Percentiles rank a stretch among this genome's conserved stretches.
Evolutionary conservation across 345 rosid species (phyloP).

Genomic region (Cardamine resedifolia): DNA sequence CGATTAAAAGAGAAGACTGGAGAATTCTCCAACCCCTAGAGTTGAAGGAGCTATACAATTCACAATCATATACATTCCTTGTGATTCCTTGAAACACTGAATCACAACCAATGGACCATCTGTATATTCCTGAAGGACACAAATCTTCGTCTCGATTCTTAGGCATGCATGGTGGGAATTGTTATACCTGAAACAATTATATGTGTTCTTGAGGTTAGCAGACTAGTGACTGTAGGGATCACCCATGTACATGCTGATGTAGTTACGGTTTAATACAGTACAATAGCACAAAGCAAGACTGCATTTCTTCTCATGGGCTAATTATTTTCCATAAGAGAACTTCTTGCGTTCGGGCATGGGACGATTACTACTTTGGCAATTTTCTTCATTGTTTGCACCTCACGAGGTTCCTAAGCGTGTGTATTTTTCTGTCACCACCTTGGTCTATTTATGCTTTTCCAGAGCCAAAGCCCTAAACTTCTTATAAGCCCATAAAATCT

Average conservation of each 20-base stretch:
- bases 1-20: neutral
- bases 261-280: neutral
- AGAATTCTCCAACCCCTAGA: neutral
- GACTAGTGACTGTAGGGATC: neutral
- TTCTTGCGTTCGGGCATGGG: neutral
- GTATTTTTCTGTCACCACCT: too few species aligned
- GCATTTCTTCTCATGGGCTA: neutral
- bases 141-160: too few species aligned
- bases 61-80: neutral
- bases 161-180: too few species aligned
- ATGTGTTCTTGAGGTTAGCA: neutral
- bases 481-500: too few species aligned
- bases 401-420: too few species aligned
- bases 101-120: neutral
- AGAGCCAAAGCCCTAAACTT: too few species aligned
- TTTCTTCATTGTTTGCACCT: neutral
- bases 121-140: too few species aligned
- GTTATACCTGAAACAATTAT: neutral
- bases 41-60: neutral
- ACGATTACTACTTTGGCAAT: neutral
- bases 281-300: neutral
- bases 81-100: neutral
- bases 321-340: constrained; percentile 1
- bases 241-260: neutral
- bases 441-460: too few species aligned